Evolutionary conservation across 176 grass and related monocot species (phyloP), one percentile per base, ranked within the genome.

Genomic region (Hordeum vulgare): DNA sequence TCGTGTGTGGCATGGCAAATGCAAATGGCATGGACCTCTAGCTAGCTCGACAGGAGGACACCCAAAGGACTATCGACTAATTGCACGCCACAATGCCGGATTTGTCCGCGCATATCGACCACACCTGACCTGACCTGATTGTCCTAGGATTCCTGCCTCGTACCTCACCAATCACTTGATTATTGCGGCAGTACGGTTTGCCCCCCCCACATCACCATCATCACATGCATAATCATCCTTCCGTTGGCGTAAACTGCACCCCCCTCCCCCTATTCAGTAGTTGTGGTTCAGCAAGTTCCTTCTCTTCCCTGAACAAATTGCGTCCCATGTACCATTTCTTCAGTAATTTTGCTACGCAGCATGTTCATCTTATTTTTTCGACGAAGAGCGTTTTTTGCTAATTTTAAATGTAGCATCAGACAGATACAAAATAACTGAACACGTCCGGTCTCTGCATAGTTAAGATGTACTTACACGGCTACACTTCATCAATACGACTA

Each of bases 91-190:
- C 20, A 13, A 15, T 71, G 61, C 24, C 21, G 29, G 62, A 34
- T 59, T 81, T 85, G 82, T 76, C 71, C 39, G 53, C 62, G 33
- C 2, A 47, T 41, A 72, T 10, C 76, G 12, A 26, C 27, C 81
- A 80, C 78, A 81, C 76, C 71, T 77, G 12, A 26, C 27, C 81
- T 74, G 71, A 81, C 76, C 71, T 77, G 39, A 3, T 29, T 28
- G 24, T 41, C 83, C 37, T 76, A 28, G 87, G 81, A 88, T 88
- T 84, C 75, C 76, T 21, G 26, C 6, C 76, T 84, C 31, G 56
- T 73, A 31, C 12, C 31, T 53, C 20, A 20, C 54, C 21, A 45
- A 57, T 83, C 57, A 1, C 18, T 56, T 56, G 7, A 36, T 60
- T 77, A 49, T 60, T 77, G 62, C 62, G 29, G 21, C n/a, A 3